Evolutionary conservation across 2,329 filamentous ascomycete species (phyloP).

Genomic region (Aphanoascus verrucosus): DNA sequence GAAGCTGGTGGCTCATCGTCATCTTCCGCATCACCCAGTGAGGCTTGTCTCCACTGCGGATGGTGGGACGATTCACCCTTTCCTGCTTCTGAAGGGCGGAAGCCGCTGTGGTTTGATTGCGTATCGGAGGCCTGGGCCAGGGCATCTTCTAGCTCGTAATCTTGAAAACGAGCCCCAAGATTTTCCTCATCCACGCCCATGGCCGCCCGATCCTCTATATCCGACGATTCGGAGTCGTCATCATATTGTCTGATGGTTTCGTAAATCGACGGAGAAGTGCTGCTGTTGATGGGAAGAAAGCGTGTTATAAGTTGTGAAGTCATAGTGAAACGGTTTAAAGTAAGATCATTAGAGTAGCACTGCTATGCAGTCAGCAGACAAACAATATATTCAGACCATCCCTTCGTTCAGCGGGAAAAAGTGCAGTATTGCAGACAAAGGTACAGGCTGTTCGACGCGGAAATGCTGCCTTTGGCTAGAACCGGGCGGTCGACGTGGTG

Average conservation of each 20-base stretch:
- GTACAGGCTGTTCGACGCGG: neutral
- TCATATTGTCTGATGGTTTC: slow-evolving; percentile 24
- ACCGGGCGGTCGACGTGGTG: neutral
- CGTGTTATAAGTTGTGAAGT: slow-evolving; percentile 45
- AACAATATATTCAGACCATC: neutral
- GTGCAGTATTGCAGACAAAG: neutral
- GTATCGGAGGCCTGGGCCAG: slow-evolving; percentile 43
- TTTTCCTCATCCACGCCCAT: slow-evolving; percentile 42
- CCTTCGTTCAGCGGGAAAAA: neutral
- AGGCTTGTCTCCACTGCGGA: slow-evolving; percentile 24
- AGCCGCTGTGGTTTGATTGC: slow-evolving; percentile 36
- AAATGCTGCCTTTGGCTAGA: neutral
- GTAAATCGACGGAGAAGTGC: slow-evolving; percentile 25
- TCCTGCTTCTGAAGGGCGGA: neutral
- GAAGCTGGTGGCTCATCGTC: slow-evolving; percentile 49
- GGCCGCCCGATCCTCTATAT: slow-evolving; percentile 37
- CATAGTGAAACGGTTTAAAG: slow-evolving; percentile 32
- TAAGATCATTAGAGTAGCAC: neutral
- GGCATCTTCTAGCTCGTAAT: slow-evolving; percentile 48
- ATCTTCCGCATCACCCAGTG: slow-evolving; percentile 21
- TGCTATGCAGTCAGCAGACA: slow-evolving; percentile 2
- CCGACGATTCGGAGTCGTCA: slow-evolving; percentile 30
- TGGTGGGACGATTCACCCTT: slow-evolving; percentile 1
- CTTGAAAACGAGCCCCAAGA: slow-evolving; percentile 41
- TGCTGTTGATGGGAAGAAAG: slow-evolving; percentile 34